Conservation (phyloP, 257 asterid genomes). For the Parsonsia alboflavescens region DNA sequence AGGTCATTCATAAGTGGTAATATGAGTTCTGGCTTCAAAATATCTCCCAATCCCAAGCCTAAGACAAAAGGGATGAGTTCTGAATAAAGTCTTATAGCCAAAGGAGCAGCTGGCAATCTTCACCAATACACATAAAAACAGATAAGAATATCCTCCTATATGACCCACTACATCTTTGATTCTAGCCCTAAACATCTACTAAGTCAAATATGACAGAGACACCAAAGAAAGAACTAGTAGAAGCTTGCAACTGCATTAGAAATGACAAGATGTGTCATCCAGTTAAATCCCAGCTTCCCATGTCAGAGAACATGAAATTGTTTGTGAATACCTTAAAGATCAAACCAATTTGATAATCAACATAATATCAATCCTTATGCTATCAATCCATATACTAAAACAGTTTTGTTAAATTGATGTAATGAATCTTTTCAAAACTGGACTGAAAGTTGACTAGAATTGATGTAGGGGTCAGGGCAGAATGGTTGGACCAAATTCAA, state of each 20-base stretch:
- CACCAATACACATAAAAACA: neutral
- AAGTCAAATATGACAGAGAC: neutral
- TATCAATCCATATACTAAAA: too few relatives aligned
- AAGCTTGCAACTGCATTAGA: too few relatives aligned
- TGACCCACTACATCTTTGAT: neutral
- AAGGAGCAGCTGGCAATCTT: neutral
- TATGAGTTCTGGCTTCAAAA: conserved; percentile 80
- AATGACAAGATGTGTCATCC: neutral
- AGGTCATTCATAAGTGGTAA: conserved; percentile 61
- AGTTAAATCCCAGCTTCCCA: neutral
- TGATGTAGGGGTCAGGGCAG: too few relatives aligned
- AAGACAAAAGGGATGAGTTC: conserved; percentile 15
- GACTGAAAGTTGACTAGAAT: too few relatives aligned
- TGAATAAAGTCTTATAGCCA: conserved; percentile 3
- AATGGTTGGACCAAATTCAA: too few relatives aligned
- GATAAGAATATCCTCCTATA: neutral
- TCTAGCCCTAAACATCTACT: neutral
- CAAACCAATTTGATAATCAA: neutral
- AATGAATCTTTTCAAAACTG: too few relatives aligned
- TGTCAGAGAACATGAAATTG: neutral
- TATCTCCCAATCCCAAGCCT: conserved; percentile 94
- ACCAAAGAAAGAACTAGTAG: too few relatives aligned
- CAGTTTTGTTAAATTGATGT: too few relatives aligned
- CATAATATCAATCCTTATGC: too few relatives aligned
- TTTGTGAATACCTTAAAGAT: neutral